A percentile compares a stretch with the other conserved stretches of the same genome.
Conservation (phyloP, 1,139 yeast species). For the Komagataea norvegica region DNA sequence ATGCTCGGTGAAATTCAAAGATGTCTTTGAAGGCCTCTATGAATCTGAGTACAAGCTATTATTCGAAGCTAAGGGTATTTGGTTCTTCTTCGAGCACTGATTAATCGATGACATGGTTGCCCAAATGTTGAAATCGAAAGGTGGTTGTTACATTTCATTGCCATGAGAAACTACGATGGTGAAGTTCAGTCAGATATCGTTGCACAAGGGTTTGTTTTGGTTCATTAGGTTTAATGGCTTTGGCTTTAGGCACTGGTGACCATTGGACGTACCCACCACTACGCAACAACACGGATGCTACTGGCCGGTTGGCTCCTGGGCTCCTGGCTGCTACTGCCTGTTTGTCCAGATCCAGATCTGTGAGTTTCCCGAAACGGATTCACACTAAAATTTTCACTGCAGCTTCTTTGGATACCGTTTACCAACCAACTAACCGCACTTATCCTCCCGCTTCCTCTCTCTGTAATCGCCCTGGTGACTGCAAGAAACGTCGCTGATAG, state of each 20-base stretch:
- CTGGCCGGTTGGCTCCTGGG: too few species aligned
- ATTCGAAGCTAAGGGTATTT: slow-evolving; percentile 63
- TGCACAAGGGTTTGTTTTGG: slow-evolving; percentile 88
- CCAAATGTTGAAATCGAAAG: slow-evolving; percentile 79
- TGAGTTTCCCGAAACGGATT: too few species aligned
- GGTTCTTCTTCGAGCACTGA: slow-evolving; percentile 82
- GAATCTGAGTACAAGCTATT: slow-evolving; percentile 50
- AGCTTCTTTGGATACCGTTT: too few species aligned
- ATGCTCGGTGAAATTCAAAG: slow-evolving; percentile 81
- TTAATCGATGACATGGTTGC: slow-evolving; percentile 87
- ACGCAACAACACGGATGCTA: too few species aligned
- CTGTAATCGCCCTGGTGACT: too few species aligned
- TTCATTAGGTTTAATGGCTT: slow-evolving; percentile 78
- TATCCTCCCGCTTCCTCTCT: too few species aligned
- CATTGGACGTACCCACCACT: too few species aligned
- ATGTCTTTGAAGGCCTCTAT: slow-evolving; percentile 65
- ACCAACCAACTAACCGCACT: too few species aligned
- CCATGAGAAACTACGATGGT: slow-evolving; percentile 82
- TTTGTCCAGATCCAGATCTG: too few species aligned
- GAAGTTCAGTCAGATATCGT: slow-evolving; percentile 83
- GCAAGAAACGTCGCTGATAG: too few species aligned
- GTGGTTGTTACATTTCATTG: slow-evolving; percentile 81
- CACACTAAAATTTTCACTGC: too few species aligned
- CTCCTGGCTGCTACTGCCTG: too few species aligned
- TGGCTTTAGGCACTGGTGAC: slow-evolving; percentile 76